phyloP scores from a whole-genome alignment of 1,139 yeast genomes.

The Magnusiomyces tetraspermus region DNA sequence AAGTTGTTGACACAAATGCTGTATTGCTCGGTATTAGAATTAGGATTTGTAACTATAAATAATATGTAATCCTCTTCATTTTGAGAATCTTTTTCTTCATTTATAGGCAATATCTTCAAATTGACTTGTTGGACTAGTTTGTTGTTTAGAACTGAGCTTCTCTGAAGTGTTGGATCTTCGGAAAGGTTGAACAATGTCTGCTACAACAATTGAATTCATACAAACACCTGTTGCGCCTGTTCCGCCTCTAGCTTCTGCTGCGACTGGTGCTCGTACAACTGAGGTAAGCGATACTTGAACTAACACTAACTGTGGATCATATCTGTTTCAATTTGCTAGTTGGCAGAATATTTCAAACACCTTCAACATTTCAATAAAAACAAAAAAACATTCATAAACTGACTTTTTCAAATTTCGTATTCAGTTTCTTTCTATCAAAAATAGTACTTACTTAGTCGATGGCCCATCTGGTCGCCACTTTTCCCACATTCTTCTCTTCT shows the following conservation, averaged over 20 bases:
- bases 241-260: conserved; percentile 42
- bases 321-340: too few relatives aligned
- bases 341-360: background rate
- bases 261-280: conserved; percentile 54
- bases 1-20: too few relatives aligned
- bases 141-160: background rate
- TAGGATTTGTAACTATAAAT: too few relatives aligned
- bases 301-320: too few relatives aligned
- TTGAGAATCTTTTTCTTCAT: too few relatives aligned
- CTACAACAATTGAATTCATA: conserved; percentile 36
- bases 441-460: conserved; percentile 85
- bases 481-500: conserved; percentile 49
- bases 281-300: too few relatives aligned
- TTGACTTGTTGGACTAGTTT: too few relatives aligned
- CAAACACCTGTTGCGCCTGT: conserved; percentile 51
- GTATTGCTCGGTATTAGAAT: too few relatives aligned
- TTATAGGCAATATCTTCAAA: too few relatives aligned
- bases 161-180: background rate
- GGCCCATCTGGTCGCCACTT: conserved; percentile 80
- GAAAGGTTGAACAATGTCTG: background rate
- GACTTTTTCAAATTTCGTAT: background rate
- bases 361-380: background rate
- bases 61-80: too few relatives aligned
- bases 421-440: conserved; percentile 58
- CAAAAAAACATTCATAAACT: background rate